Conservation (phyloP, 345 rosid genomes). For the Geranium rotundifolium region DNA sequence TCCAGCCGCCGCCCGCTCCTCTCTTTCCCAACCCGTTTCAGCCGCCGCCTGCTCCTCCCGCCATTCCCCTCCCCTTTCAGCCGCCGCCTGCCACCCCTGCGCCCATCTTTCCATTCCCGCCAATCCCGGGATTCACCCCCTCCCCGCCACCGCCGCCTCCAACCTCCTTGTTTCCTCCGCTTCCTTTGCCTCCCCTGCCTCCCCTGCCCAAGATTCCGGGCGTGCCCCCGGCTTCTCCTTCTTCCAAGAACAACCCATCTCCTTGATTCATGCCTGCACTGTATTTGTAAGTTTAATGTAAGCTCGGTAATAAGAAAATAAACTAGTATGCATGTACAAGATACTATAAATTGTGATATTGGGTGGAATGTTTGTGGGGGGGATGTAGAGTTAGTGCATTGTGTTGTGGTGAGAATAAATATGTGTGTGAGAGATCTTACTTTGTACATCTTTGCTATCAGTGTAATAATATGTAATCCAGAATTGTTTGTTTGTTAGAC, state of each 20-base stretch:
- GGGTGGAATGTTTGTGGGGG: too few species aligned
- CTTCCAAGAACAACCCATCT: slow-evolving; percentile 15
- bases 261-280: slow-evolving; percentile 11
- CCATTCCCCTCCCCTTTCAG: slow-evolving; percentile 15
- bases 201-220: slow-evolving; percentile 29
- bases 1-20: slow-evolving; percentile 14
- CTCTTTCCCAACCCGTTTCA: slow-evolving; percentile 16
- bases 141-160: slow-evolving; percentile 33
- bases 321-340: too few species aligned
- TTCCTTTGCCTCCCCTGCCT: slow-evolving; percentile 21
- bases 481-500: too few species aligned
- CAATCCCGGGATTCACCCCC: slow-evolving; percentile 29
- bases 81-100: slow-evolving; percentile 29
- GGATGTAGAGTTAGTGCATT: too few species aligned
- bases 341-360: too few species aligned
- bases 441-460: too few species aligned
- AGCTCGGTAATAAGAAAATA: too few species aligned
- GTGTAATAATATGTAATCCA: too few species aligned
- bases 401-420: too few species aligned
- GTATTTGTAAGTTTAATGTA: background rate
- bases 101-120: slow-evolving; percentile 31
- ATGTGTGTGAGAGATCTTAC: too few species aligned
- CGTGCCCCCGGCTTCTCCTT: slow-evolving; percentile 30
- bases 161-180: slow-evolving; percentile 26
- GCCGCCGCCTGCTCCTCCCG: slow-evolving; percentile 23